Percentiles rank a stretch among this genome's conserved stretches.
phyloP scores from a whole-genome alignment of 768 basidiomycete species.

The Tricholoma hemisulphureum region DNA sequence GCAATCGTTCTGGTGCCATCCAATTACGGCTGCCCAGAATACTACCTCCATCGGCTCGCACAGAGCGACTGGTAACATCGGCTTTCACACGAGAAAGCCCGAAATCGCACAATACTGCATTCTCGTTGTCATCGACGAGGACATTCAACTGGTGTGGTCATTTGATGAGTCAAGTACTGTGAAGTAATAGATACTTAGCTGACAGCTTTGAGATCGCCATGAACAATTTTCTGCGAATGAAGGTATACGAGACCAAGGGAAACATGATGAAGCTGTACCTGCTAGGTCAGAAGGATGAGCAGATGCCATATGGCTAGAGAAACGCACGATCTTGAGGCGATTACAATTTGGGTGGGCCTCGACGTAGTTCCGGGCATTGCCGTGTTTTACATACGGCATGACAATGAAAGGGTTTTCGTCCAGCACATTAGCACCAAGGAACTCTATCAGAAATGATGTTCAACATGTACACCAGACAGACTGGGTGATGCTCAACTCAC shows the following conservation, averaged over 20 bases:
- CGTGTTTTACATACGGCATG: neutral
- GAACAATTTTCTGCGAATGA: neutral
- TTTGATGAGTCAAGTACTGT: too few species aligned
- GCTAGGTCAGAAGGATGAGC: neutral
- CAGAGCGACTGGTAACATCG: neutral
- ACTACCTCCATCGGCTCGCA: neutral
- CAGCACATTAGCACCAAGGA: neutral
- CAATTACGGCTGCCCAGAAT: neutral
- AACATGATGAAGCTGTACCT: neutral
- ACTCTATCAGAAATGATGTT: too few species aligned
- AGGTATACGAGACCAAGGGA: neutral
- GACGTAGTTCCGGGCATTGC: neutral
- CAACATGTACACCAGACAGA: neutral
- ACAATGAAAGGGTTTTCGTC: neutral
- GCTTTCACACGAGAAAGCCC: neutral
- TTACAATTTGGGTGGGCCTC: neutral
- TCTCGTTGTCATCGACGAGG: neutral
- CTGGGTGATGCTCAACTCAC: neutral
- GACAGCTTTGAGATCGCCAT: neutral
- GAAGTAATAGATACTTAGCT: neutral
- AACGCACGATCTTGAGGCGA: neutral
- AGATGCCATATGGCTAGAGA: neutral
- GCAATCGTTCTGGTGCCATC: neutral
- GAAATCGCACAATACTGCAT: neutral
- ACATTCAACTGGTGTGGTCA: neutral